These are phyloP conservation scores for Plasmodium gaboni DNA, from an alignment of 169 alveolate species.

Conservation along the genomic window DNA sequence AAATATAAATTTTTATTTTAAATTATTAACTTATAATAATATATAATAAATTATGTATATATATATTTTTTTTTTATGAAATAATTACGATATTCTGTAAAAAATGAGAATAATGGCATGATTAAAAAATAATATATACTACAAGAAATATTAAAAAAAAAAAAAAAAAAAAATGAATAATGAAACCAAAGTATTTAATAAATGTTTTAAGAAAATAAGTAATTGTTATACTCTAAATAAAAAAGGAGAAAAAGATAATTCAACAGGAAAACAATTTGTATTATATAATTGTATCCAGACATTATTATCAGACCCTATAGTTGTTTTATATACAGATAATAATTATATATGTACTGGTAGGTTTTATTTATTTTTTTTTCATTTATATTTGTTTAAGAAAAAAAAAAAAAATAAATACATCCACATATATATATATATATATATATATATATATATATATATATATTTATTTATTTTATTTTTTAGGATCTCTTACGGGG, in stretches of 20 bases:
- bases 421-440: neutral
- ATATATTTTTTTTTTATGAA: neutral
- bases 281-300: constrained; percentile 73
- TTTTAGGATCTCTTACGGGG: constrained; percentile 64
- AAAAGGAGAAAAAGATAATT: constrained; percentile 27
- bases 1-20: too few species aligned
- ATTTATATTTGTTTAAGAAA: neutral
- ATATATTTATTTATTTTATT: neutral
- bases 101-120: constrained; percentile 7
- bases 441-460: neutral
- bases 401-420: too few species aligned
- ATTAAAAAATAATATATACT: too few species aligned
- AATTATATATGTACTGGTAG: constrained; percentile 74
- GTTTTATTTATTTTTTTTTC: neutral
- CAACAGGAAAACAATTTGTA: neutral
- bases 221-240: constrained; percentile 21
- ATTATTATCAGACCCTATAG: constrained; percentile 71
- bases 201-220: constrained; percentile 36
- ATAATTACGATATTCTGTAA: neutral
- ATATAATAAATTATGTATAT: neutral
- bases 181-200: constrained; percentile 46
- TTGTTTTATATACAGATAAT: constrained; percentile 73
- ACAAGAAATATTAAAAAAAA: neutral
- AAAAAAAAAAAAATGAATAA: constrained; percentile 26
- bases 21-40: too few species aligned